phyloP scores from a whole-genome alignment of 2,329 filamentous ascomycete genomes.

The Aspergillus neotritici region DNA sequence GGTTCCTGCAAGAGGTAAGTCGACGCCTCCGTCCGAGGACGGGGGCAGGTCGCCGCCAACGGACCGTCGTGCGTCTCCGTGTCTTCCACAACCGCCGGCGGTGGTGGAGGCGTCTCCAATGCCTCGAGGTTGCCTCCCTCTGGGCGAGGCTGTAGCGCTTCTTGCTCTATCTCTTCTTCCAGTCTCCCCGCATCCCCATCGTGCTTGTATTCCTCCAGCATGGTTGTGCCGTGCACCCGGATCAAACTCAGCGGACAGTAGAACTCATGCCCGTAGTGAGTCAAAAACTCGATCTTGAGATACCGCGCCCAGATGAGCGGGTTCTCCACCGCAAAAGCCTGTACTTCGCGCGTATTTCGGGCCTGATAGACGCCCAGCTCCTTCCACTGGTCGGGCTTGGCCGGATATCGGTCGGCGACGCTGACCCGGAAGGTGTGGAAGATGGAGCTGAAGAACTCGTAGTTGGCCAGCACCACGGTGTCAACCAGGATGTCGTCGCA shows the following conservation, averaged over 20 bases:
- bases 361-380: conserved; percentile 84
- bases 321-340: conserved; percentile 89
- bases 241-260: conserved; percentile 91
- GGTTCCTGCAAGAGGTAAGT: no score
- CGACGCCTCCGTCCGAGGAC: no score
- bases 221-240: conserved; percentile 85
- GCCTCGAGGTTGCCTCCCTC: conserved; percentile 11
- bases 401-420: conserved; percentile 90
- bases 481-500: conserved; percentile 84
- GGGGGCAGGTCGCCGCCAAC: conserved; percentile 12
- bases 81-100: conserved; percentile 4
- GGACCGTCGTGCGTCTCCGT: conserved; percentile 11
- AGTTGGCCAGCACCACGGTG: conserved; percentile 95
- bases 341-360: conserved; percentile 85
- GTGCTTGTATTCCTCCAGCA: conserved; percentile 90
- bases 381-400: conserved; percentile 88
- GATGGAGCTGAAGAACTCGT: conserved; percentile 98
- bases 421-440: conserved; percentile 85
- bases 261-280: conserved; percentile 92
- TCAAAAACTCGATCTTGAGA: conserved; percentile 82
- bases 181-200: conserved; percentile 63
- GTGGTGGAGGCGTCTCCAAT: no score
- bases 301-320: conserved; percentile 95
- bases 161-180: conserved; percentile 58
- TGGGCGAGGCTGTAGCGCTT: conserved; percentile 29